Percentiles rank a stretch among this genome's conserved stretches.
These are phyloP conservation scores for Aegilops bicornis DNA, from an alignment of 176 grass and related monocot species.

Conservation along the genomic window DNA sequence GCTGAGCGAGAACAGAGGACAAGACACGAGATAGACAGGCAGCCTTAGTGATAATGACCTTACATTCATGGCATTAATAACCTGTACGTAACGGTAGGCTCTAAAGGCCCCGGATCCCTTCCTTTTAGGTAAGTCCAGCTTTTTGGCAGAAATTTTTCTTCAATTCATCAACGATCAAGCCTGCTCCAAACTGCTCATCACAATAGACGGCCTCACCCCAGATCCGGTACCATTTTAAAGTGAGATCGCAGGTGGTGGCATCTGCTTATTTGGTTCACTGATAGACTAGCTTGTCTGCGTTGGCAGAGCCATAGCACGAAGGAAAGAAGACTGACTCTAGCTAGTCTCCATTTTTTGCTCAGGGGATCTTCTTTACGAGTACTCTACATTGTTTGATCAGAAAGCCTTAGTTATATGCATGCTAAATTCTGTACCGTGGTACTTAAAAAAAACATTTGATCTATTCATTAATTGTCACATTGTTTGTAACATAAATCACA, in stretches of 20 bases:
- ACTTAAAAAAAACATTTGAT: no score
- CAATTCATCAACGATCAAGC: neutral
- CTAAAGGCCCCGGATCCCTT: neutral
- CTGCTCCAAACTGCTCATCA: conserved; percentile 8
- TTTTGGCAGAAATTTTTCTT: conserved; percentile 17
- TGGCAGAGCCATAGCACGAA: neutral
- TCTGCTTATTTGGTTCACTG: neutral
- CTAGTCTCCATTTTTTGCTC: neutral
- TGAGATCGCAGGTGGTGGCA: neutral
- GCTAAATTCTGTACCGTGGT: no score
- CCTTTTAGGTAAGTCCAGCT: conserved; percentile 44
- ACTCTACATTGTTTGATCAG: neutral
- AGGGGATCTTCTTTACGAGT: neutral
- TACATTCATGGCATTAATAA: conserved; percentile 29
- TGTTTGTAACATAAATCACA: no score
- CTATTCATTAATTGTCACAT: no score
- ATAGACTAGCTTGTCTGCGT: neutral
- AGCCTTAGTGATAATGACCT: conserved; percentile 27
- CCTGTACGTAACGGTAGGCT: conserved; percentile 22
- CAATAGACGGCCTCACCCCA: neutral
- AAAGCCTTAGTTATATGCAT: neutral
- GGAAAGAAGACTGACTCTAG: neutral
- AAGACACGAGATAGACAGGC: neutral
- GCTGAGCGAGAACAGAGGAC: neutral
- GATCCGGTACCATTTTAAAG: neutral